Percentiles rank a stretch among this genome's conserved stretches.
Conservation (phyloP, 257 asterid genomes). For the Solanum piurae region DNA sequence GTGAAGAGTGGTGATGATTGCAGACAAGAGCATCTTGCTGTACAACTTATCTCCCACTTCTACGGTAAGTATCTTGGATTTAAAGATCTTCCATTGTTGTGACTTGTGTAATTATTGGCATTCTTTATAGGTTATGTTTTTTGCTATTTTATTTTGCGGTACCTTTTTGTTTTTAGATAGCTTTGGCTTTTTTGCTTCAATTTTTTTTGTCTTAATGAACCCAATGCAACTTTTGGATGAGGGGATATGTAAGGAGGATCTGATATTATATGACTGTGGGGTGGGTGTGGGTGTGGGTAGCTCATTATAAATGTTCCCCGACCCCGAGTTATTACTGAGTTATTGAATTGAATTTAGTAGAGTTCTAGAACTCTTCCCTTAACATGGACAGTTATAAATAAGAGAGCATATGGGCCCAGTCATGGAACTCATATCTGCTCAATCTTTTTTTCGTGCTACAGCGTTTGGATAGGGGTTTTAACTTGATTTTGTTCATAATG, state of each 20-base stretch:
- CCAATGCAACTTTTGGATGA: neutral
- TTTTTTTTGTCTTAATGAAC: neutral
- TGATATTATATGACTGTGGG: neutral
- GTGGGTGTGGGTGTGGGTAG: neutral
- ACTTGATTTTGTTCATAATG: neutral
- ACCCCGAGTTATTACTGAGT: neutral
- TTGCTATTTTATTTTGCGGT: neutral
- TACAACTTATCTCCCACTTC: slow-evolving; percentile 48
- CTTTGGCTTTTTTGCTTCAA: neutral
- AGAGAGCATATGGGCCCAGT: neutral
- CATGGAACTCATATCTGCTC: neutral
- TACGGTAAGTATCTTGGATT: slow-evolving; percentile 24
- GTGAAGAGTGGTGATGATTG: slow-evolving; percentile 55
- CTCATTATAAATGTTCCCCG: neutral
- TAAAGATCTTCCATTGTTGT: neutral
- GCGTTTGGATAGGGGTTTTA: neutral
- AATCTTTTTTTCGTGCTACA: neutral
- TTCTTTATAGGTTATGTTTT: neutral
- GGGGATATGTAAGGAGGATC: neutral
- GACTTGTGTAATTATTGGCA: neutral
- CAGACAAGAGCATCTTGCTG: slow-evolving; percentile 52
- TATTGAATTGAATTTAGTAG: neutral
- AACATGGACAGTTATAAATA: neutral
- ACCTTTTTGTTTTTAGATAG: neutral
- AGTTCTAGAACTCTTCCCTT: neutral